phyloP scores from a whole-genome alignment of 768 basidiomycete genomes.

The Mycena crocata region DNA sequence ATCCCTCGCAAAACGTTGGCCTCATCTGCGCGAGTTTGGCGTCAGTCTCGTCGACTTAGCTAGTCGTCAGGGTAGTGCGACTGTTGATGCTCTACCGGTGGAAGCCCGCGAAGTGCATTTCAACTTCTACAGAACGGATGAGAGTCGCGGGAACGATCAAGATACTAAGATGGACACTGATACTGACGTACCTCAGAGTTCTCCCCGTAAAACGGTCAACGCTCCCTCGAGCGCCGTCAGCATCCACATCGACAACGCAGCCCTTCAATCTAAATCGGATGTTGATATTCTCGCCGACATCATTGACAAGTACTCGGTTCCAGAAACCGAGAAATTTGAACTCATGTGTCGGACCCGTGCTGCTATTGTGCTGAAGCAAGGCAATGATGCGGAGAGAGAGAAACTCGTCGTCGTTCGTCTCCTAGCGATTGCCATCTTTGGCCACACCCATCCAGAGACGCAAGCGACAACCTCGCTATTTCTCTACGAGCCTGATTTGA shows the following conservation, averaged over 20 bases:
- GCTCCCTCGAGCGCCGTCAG: constrained; percentile 63
- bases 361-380: constrained; percentile 73
- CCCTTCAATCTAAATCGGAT: constrained; percentile 68
- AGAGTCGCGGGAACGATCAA: constrained; percentile 51
- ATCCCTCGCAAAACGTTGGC: constrained; percentile 88
- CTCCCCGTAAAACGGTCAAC: constrained; percentile 60
- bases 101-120: constrained; percentile 86
- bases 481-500: constrained; percentile 94
- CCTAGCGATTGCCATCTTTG: constrained; percentile 90
- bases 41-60: constrained; percentile 82
- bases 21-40: constrained; percentile 83
- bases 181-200: constrained; percentile 54
- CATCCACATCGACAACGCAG: constrained; percentile 72
- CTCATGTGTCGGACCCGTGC: constrained; percentile 87
- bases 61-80: constrained; percentile 59
- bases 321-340: constrained; percentile 88
- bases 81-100: constrained; percentile 71
- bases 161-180: constrained; percentile 62
- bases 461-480: constrained; percentile 86
- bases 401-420: constrained; percentile 86
- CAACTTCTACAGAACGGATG: constrained; percentile 80
- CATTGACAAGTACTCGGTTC: constrained; percentile 73
- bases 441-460: constrained; percentile 85
- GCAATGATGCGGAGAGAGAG: constrained; percentile 72
- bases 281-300: constrained; percentile 84